These are phyloP conservation scores for Drechmeria coniospora DNA, from an alignment of 2,329 filamentous ascomycete genomes.

Conservation along the genomic window DNA sequence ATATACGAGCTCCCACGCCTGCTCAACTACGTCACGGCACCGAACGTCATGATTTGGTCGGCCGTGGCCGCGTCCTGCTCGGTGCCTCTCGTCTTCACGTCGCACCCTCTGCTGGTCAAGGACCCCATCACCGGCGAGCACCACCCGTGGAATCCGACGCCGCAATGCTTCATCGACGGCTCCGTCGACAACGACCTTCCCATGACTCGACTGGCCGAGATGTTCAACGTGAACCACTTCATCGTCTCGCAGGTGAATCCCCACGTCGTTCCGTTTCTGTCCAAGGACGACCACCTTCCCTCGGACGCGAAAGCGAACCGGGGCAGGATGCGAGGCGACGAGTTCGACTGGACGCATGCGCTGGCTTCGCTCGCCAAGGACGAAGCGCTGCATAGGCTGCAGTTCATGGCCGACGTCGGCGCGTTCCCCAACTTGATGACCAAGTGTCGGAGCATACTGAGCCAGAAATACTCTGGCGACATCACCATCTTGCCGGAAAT, in stretches of 20 bases:
- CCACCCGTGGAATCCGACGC: slow-evolving; percentile 71
- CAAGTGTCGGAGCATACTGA: slow-evolving; percentile 67
- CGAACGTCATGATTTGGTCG: slow-evolving; percentile 92
- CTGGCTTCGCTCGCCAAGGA: slow-evolving; percentile 61
- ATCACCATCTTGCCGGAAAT: slow-evolving; percentile 86
- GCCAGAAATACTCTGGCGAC: slow-evolving; percentile 84
- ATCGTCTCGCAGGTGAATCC: slow-evolving; percentile 96
- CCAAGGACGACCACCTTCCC: slow-evolving; percentile 50
- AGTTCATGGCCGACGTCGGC: slow-evolving; percentile 65
- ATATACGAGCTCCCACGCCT: slow-evolving; percentile 76
- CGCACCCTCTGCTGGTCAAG: slow-evolving; percentile 67
- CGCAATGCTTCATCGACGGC: slow-evolving; percentile 81
- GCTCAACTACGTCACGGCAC: slow-evolving; percentile 84
- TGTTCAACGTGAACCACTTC: slow-evolving; percentile 98
- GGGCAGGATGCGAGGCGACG: slow-evolving; percentile 15
- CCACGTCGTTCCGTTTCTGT: slow-evolving; percentile 76
- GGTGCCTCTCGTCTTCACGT: slow-evolving; percentile 71
- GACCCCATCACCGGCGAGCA: slow-evolving; percentile 66
- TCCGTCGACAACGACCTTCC: slow-evolving; percentile 91
- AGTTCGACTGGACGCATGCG: slow-evolving; percentile 45
- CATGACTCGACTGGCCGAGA: slow-evolving; percentile 75
- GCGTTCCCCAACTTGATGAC: slow-evolving; percentile 65
- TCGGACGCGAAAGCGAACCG: slow-evolving; percentile 16
- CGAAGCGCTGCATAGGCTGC: slow-evolving; percentile 66
- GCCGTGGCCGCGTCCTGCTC: slow-evolving; percentile 94